Percentiles rank a stretch among this genome's conserved stretches.
phyloP scores from a whole-genome alignment of 768 basidiomycete genomes.

The Leccinum rimulosum region DNA sequence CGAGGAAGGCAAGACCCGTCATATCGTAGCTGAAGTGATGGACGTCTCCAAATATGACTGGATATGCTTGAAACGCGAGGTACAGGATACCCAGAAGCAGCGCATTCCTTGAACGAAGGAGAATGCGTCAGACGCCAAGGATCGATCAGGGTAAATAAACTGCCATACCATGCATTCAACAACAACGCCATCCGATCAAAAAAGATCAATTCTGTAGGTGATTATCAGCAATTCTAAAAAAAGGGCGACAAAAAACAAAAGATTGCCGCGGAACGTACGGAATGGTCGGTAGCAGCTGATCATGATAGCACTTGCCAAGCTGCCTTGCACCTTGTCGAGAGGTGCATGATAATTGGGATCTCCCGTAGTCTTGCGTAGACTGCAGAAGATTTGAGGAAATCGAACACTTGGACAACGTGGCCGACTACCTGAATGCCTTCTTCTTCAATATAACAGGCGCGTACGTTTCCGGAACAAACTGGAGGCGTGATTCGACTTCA shows the following conservation, averaged over 20 bases:
- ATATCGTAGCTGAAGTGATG: constrained; percentile 54
- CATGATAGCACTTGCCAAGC: constrained; percentile 45
- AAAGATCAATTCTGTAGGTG: constrained; percentile 50
- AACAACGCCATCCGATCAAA: constrained; percentile 76
- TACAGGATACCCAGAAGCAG: constrained; percentile 45
- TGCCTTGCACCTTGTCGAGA: constrained; percentile 48
- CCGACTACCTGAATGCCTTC: constrained; percentile 53
- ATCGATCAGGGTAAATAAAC: background rate
- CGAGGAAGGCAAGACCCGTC: constrained; percentile 48
- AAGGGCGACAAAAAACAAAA: background rate
- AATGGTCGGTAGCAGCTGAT: constrained; percentile 72
- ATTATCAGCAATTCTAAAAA: background rate
- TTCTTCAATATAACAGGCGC: constrained; percentile 54
- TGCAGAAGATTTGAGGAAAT: background rate
- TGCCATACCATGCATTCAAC: constrained; percentile 61
- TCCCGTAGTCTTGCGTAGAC: constrained; percentile 55
- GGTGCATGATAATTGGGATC: constrained; percentile 56
- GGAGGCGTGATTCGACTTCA: background rate
- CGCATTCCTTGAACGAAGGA: constrained; percentile 32
- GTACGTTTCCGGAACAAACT: constrained; percentile 76
- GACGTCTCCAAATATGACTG: constrained; percentile 46
- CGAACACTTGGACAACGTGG: background rate
- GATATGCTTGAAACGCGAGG: constrained; percentile 55
- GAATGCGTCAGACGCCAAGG: background rate
- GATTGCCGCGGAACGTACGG: constrained; percentile 40